Evolutionary conservation across 2,329 filamentous ascomycete species (phyloP).

Genomic region (Fusarium paranaense): DNA sequence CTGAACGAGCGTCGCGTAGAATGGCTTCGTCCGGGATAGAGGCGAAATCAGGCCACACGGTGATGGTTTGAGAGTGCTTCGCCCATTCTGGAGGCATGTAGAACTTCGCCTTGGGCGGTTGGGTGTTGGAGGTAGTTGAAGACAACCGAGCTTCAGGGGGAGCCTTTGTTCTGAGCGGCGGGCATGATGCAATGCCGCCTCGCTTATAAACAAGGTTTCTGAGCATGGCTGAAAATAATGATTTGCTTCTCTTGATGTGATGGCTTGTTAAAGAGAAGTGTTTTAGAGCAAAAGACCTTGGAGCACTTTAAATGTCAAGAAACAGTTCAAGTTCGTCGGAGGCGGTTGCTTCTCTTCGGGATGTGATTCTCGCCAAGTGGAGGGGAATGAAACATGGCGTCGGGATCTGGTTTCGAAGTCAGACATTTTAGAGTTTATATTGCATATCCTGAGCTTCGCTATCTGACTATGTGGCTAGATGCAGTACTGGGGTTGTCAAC

Average conservation of each 20-base stretch:
- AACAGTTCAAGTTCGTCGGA: background rate
- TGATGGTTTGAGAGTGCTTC: conserved; percentile 22
- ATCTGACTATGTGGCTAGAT: background rate
- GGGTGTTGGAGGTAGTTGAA: background rate
- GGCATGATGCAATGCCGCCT: background rate
- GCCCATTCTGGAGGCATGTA: conserved; percentile 33
- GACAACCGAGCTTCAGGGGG: background rate
- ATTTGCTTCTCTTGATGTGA: background rate
- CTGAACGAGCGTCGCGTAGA: conserved; percentile 14
- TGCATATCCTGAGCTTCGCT: background rate
- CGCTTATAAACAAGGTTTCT: background rate
- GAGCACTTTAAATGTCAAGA: background rate
- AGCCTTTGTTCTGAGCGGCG: background rate
- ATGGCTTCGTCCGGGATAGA: conserved; percentile 4
- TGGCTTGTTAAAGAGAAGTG: no score
- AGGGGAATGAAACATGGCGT: background rate
- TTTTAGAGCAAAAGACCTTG: background rate
- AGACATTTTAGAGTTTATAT: background rate
- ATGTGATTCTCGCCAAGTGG: background rate
- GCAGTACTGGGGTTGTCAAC: background rate
- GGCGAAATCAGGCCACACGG: conserved; percentile 19
- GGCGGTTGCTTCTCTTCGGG: background rate
- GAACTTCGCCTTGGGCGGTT: background rate
- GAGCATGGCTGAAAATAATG: background rate
- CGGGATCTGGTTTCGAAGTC: background rate